phyloP scores from a whole-genome alignment of 768 basidiomycete species.

The Hypsizygus marmoreus region DNA sequence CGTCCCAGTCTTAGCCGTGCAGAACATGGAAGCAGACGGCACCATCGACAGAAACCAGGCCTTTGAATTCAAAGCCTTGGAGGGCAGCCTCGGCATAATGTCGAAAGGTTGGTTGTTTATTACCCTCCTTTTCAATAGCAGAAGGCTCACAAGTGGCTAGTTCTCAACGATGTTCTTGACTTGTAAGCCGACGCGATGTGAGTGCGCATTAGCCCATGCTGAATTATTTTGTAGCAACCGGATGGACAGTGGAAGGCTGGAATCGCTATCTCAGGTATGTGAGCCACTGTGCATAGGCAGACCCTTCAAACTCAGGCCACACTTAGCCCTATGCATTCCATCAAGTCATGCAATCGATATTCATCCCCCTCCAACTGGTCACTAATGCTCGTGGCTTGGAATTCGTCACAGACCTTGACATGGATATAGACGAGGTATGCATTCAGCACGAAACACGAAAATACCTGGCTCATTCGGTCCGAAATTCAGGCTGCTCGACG shows the following conservation, averaged over 20 bases:
- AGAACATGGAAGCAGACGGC: slow-evolving; percentile 72
- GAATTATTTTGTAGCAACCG: slow-evolving; percentile 46
- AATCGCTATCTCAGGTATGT: slow-evolving; percentile 47
- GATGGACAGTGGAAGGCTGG: slow-evolving; percentile 72
- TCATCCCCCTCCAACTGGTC: slow-evolving; percentile 56
- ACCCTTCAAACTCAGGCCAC: background rate
- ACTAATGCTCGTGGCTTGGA: slow-evolving; percentile 60
- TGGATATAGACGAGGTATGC: slow-evolving; percentile 48
- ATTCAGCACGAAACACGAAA: background rate
- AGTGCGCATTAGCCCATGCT: background rate
- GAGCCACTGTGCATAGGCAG: background rate
- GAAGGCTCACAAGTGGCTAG: slow-evolving; percentile 26
- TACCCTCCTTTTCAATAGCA: background rate
- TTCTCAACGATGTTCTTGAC: slow-evolving; percentile 66
- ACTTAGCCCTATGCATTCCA: slow-evolving; percentile 59
- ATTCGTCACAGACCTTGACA: slow-evolving; percentile 58
- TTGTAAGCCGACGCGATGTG: slow-evolving; percentile 35
- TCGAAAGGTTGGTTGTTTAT: slow-evolving; percentile 52
- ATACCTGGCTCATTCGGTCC: no score
- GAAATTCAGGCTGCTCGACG: slow-evolving; percentile 42
- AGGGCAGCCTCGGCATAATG: slow-evolving; percentile 73
- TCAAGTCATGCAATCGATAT: slow-evolving; percentile 58
- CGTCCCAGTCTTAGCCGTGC: slow-evolving; percentile 59
- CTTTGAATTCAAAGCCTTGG: slow-evolving; percentile 74
- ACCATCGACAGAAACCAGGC: slow-evolving; percentile 60